Evolutionary conservation across 2,329 filamentous ascomycete genomes (phyloP), one percentile per base, ranked within the genome.

Genomic region (Cercospora brassicicola): DNA sequence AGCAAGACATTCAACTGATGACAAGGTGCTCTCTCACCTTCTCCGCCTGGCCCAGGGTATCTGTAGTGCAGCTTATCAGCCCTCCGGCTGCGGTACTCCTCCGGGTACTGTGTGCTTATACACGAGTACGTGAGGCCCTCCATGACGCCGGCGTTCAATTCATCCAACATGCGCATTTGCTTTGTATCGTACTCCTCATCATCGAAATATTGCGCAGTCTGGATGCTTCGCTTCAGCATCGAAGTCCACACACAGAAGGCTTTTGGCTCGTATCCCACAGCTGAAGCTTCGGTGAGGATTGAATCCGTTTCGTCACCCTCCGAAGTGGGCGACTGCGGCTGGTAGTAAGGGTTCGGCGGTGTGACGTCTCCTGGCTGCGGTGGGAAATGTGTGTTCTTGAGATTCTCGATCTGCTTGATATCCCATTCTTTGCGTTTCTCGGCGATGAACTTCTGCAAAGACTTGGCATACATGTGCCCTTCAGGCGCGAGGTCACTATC

Each of bases 231-330:
- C 78, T 91, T 90, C 71, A 99, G 87, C 94, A 98, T 98, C 2
- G 92, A 96, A 0, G 94, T 97, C 95, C 95, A 99, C 15, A 99
- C 92, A 79, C 95, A 99, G 78, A 97, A 98, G 78, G 93, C 93
- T 83, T 97, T 96, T 13, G 74, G 71, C 65, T 75, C 69, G 62
- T 76, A 91, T 87, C 31, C 31, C 89, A 72, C 65, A 28, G 71
- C 69, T n/a, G 69, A 67, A 15, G 64, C 67, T 9, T 71, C 70
- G 23, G 69, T 68, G 26, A 70, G 39, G 39, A 69, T 56, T 11
- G 66, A 69, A 42, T 65, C 51, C 11, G 30, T 62, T 13, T 53
- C 62, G 23, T 72, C 70, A 7, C 67, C 42, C 39, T 73, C 68
- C 4, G 64, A 64, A n/a, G 55, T 60, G 2, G 69, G 71, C 7